Evolutionary conservation across 805 yeast genomes (phyloP).

Genomic region (Grigorovia transvaalensis): DNA sequence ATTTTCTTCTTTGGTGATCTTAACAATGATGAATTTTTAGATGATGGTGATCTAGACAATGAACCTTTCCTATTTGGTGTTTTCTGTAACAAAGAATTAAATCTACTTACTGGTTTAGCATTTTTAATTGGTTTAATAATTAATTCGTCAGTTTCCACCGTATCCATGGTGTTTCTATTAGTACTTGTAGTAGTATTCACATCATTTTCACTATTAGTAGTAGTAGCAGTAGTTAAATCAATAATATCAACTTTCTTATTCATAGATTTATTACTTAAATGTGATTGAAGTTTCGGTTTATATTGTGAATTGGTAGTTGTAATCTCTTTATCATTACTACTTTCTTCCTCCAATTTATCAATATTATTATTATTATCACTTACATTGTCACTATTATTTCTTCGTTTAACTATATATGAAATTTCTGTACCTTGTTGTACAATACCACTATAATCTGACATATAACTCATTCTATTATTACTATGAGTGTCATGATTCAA

Average conservation of each 20-base stretch:
- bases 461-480: constrained; percentile 15
- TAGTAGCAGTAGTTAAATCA: background rate
- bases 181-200: background rate
- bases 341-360: background rate
- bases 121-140: constrained; percentile 12
- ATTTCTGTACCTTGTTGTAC: constrained; percentile 26
- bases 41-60: background rate
- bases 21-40: background rate
- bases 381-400: background rate
- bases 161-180: background rate
- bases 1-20: background rate
- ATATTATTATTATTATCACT: background rate
- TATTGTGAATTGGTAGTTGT: background rate
- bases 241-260: background rate
- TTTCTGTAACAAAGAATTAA: constrained; percentile 7
- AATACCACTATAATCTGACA: constrained; percentile 26
- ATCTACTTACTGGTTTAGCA: constrained; percentile 17
- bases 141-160: constrained; percentile 4
- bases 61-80: background rate
- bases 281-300: background rate
- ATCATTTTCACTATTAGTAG: background rate
- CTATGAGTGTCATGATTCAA: background rate
- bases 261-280: background rate
- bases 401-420: constrained; percentile 20
- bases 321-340: background rate